These are phyloP conservation scores for Microdochium bolleyi DNA, from an alignment of 2,329 filamentous ascomycete species.

Conservation along the genomic window DNA sequence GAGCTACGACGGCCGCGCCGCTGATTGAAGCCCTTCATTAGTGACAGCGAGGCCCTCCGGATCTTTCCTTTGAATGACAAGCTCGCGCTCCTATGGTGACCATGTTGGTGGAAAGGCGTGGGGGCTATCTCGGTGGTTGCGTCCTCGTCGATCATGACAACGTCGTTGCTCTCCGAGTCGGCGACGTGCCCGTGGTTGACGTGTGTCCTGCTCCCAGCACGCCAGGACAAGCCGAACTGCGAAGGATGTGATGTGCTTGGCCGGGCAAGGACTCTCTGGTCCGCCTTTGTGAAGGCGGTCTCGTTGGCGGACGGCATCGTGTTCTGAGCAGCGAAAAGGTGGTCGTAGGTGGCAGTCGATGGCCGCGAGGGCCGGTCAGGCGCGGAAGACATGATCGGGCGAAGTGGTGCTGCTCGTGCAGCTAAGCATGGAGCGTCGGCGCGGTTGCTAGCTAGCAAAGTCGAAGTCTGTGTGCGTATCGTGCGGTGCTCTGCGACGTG, in stretches of 20 bases:
- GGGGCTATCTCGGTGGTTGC: background rate
- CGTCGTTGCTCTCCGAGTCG: background rate
- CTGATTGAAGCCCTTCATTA: constrained; percentile 42
- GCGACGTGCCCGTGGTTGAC: background rate
- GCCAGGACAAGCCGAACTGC: background rate
- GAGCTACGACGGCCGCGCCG: constrained; percentile 30
- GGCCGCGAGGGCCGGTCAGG: background rate
- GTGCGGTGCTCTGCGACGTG: background rate
- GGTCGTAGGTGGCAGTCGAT: background rate
- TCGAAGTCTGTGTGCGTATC: background rate
- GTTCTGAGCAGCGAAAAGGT: background rate
- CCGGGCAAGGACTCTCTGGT: background rate
- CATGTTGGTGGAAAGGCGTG: background rate
- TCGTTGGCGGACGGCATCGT: background rate
- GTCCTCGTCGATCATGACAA: background rate
- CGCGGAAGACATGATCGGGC: background rate
- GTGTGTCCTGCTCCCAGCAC: background rate
- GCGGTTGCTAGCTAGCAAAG: background rate
- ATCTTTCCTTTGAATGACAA: constrained; percentile 38
- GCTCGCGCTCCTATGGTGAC: background rate
- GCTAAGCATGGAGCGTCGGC: background rate
- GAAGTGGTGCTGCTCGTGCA: background rate
- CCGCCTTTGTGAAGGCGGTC: background rate
- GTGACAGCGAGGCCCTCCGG: constrained; percentile 45
- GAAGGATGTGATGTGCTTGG: background rate